Base-by-base conservation (phyloP, 495 filamentous ascomycete species). In the Neurospora intermedia region DNA sequence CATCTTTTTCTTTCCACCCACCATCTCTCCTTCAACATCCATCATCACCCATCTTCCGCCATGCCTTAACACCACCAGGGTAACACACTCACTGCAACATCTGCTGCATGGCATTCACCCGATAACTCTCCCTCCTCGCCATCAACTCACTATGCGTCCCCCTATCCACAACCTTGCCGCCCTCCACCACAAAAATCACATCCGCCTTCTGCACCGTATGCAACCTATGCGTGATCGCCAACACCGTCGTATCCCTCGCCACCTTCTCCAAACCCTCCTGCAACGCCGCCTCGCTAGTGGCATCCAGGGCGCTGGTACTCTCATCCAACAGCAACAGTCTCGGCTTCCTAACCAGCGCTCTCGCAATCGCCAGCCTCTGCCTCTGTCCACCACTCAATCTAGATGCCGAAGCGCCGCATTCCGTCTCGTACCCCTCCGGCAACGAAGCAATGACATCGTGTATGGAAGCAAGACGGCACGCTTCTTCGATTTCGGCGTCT, bases 241-340 rank as follows among this genome's bases (percentile, higher is more conserved):
- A 89, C 2, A 93, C 93, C 0, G 93, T 97, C 69, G 91, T 89
- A 11, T 90, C 91, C 70, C 85, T 84, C 1, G 92, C 85, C 75
- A 89, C 92, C 72, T 86, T 85, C 46, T 94, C 89, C 71, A 97
- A 83, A 2, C 89, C 89, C 5, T 90, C 88, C 80, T 96, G 91
- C 62, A 97, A 82, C 16, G 90, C 83, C 38, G 84, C 83, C 77
- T 94, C 92, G 73, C 89, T 91, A 54, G 87, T 87, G 9, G 89
- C 87, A 77, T 97, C 94, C 31, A 97, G 80, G 31, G 93, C 92
- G 76, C 89, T 91, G 1, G 93, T 97, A 7, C 91, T 91, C 78
- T 97, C 94, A 75, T 97, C 94, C 69, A 98, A 80, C 43, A 98
- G 88, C 66, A 98, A 77, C 46, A 98, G 87, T 18, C 90, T 89